phyloP scores from a whole-genome alignment of 129 eudicot species.

The Kitagawia praeruptora region DNA sequence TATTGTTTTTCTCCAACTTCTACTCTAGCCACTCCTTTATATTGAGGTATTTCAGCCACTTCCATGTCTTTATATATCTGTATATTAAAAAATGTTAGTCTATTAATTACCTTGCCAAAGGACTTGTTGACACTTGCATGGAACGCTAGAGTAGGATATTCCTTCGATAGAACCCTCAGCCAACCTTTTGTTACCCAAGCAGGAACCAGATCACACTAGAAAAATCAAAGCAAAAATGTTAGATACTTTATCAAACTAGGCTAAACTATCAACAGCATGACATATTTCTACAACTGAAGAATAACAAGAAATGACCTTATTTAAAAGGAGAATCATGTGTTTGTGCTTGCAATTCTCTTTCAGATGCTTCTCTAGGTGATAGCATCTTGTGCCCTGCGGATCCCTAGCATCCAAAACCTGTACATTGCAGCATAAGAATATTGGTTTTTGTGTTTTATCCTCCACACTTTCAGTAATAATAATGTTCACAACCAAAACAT shows the following conservation, averaged over 20 bases:
- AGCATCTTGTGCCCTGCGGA: constrained; percentile 93
- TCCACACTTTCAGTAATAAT: not conserved
- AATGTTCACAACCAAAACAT: not conserved
- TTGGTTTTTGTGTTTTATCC: not conserved
- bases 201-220: constrained; percentile 94
- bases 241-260: not conserved
- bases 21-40: not conserved
- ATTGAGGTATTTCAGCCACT: not conserved
- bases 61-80: not conserved
- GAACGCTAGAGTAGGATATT: constrained; percentile 86
- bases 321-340: constrained; percentile 75
- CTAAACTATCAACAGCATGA: not conserved
- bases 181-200: constrained; percentile 98
- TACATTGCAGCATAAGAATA: not conserved
- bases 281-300: not conserved
- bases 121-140: constrained; percentile 96
- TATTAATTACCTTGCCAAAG: constrained; percentile 65
- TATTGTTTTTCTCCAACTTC: not conserved
- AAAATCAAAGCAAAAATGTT: not conserved
- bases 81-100: not conserved
- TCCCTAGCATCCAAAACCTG: constrained; percentile 98
- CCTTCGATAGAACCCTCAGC: constrained; percentile 79
- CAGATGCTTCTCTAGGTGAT: constrained; percentile 90
- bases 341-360: constrained; percentile 86
- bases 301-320: constrained; percentile 46